Percentiles rank a stretch among this genome's conserved stretches.
Evolutionary conservation across 768 basidiomycete genomes (phyloP).

Genomic region (Amanita pallidorosea): DNA sequence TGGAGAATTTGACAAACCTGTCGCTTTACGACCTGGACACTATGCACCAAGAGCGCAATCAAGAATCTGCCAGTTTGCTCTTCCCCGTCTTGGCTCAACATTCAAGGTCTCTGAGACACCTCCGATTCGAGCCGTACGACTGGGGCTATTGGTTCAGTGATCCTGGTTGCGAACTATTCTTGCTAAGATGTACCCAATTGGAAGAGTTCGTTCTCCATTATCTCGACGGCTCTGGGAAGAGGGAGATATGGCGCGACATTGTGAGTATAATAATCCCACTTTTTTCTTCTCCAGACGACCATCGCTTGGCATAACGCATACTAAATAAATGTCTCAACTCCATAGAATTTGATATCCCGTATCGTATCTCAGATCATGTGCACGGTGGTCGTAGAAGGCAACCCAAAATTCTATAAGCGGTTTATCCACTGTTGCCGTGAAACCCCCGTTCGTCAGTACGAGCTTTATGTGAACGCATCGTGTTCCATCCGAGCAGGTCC

Average conservation of each 20-base stretch:
- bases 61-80: background rate
- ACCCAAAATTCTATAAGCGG: background rate
- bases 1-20: background rate
- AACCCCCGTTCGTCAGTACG: background rate
- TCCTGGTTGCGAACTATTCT: background rate
- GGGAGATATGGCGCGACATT: background rate
- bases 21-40: background rate
- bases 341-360: background rate
- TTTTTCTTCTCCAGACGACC: background rate
- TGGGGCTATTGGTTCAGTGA: slow-evolving; percentile 3
- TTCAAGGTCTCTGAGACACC: background rate
- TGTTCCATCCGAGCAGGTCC: background rate
- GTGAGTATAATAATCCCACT: background rate
- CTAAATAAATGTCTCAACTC: background rate
- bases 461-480: background rate
- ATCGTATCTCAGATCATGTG: background rate
- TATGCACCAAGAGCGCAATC: background rate
- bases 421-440: background rate
- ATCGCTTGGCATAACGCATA: background rate
- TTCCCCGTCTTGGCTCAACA: background rate
- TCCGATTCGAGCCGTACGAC: slow-evolving; percentile 2
- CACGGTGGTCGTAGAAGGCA: background rate
- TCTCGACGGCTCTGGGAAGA: background rate
- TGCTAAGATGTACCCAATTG: slow-evolving; percentile 1
- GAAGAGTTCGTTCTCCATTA: slow-evolving; percentile 3